Base-by-base conservation (phyloP, 164 flowering plant species). In the Vitis rupestris region DNA sequence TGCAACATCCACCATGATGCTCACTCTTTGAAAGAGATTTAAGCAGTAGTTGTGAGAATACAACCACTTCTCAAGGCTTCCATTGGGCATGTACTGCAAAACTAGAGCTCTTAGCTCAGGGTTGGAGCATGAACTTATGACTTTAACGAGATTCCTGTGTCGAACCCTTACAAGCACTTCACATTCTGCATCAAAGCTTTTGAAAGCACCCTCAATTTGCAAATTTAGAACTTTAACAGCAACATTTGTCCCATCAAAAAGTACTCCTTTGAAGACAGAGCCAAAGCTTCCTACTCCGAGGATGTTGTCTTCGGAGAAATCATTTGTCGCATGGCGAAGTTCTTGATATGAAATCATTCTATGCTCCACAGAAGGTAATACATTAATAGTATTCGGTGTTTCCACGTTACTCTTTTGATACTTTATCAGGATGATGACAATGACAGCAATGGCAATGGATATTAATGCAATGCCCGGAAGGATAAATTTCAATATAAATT, bases 91-190 rank as follows among this genome's bases (percentile, higher is more conserved):
- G 30, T 23, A 60, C 30, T 60, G 44, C 37, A 62, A 50, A 9
- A 62, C 50, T 9, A 62, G 1, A 14, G 65, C 48, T 0, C 50
- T 62, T 3, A 31, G 11, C 10, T 37, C 50, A 5, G 8, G 13
- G 12, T 37, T 44, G 4, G 50, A 29, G 17, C n/a, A 71, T 4
- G 50, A 10, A 49, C 63, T 71, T 2, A 64, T 58, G 56, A 71
- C 49, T 49, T 49, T 64, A 15, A 71, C 51, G 3, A 64, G 68
- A 17, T 71, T 71, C 15, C 74, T 10, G 44, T 71, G 74, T 2
- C 74, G 55, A 27, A 71, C 14, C 3, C 14, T 57, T 15, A 58
- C 57, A 8, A 71, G 17, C 0, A 59, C 68, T 13, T 71, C 58
- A 52, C 68, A 64, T 51, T 71, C 68, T 15, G 48, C 63, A 29